Evolutionary conservation across 2,329 filamentous ascomycete species (phyloP).

Genomic region (Colletotrichum tropicicola): DNA sequence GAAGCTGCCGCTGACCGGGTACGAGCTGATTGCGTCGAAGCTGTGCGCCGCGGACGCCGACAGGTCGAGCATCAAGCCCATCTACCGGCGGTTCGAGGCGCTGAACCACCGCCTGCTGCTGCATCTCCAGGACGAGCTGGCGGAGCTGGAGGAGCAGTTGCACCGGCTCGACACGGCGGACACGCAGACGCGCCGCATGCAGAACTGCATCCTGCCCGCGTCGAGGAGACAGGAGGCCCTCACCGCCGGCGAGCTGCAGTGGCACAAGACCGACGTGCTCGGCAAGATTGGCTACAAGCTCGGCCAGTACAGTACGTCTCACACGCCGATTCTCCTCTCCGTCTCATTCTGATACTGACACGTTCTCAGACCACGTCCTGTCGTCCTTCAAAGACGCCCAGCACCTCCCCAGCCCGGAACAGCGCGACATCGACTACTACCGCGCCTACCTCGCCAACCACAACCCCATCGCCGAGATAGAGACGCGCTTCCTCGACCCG

Average conservation of each 20-base stretch:
- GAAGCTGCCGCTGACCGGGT: constrained; percentile 61
- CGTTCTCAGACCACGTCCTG: constrained; percentile 62
- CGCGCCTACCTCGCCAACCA: constrained; percentile 63
- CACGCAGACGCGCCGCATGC: constrained; percentile 54
- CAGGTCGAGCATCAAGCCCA: constrained; percentile 55
- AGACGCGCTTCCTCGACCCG: constrained; percentile 67
- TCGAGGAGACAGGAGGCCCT: constrained; percentile 67
- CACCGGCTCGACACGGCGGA: constrained; percentile 71
- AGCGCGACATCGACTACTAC: constrained; percentile 59
- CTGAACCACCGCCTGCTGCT: constrained; percentile 85
- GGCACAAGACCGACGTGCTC: constrained; percentile 67
- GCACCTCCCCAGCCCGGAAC: constrained; percentile 55
- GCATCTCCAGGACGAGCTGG: constrained; percentile 86
- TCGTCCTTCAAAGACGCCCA: constrained; percentile 64
- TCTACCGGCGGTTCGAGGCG: constrained; percentile 85
- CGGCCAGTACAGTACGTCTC: constrained; percentile 70
- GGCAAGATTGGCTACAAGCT: constrained; percentile 72
- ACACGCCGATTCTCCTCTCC: neutral
- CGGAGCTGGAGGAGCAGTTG: constrained; percentile 82
- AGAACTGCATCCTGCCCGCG: constrained; percentile 60
- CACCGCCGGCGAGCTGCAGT: constrained; percentile 63
- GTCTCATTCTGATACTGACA: constrained; percentile 16
- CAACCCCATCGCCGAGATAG: constrained; percentile 64
- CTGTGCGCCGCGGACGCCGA: constrained; percentile 41
- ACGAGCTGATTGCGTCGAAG: constrained; percentile 68